A percentile compares a stretch with the other conserved stretches of the same genome.
Conservation (phyloP, 1,284 basidiomycete genomes). For the Naganishia cerealis region DNA sequence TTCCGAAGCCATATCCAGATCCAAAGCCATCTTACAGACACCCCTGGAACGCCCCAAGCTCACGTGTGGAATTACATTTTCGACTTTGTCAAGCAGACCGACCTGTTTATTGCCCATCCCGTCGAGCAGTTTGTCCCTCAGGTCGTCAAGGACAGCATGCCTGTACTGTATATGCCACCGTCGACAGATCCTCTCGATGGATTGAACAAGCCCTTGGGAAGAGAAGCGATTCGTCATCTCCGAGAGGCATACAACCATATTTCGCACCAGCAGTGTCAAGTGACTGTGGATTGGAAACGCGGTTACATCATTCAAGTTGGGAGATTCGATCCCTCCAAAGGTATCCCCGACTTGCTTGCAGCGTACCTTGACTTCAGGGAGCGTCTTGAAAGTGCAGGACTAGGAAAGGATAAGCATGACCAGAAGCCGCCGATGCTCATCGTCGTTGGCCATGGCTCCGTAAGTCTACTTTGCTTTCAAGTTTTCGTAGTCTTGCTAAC, state of each 20-base stretch:
- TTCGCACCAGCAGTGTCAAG: conserved; percentile 45
- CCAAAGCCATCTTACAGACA: conserved; percentile 47
- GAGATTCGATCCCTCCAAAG: conserved; percentile 74
- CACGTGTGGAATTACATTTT: conserved; percentile 87
- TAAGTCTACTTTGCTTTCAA: conserved; percentile 44
- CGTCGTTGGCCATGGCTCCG: conserved; percentile 81
- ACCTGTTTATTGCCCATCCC: conserved; percentile 83
- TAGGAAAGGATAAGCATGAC: conserved; percentile 3
- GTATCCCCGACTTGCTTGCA: conserved; percentile 59
- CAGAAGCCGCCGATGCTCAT: conserved; percentile 58
- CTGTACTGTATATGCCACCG: conserved; percentile 49
- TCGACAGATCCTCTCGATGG: conserved; percentile 65
- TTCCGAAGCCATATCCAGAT: conserved; percentile 88
- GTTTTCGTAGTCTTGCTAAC: not conserved
- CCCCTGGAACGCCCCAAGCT: conserved; percentile 66
- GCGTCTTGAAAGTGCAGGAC: conserved; percentile 57
- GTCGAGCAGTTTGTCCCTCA: conserved; percentile 84
- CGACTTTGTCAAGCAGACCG: conserved; percentile 79
- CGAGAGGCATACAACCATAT: conserved; percentile 47
- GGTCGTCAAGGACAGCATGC: conserved; percentile 63
- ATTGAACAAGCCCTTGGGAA: conserved; percentile 66
- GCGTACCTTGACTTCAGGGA: conserved; percentile 76
- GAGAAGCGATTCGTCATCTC: conserved; percentile 44
- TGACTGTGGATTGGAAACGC: conserved; percentile 71
- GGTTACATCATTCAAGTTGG: conserved; percentile 78